Base-by-base conservation (phyloP, 208 protist species). In the Wallacemonas sp. region DNA sequence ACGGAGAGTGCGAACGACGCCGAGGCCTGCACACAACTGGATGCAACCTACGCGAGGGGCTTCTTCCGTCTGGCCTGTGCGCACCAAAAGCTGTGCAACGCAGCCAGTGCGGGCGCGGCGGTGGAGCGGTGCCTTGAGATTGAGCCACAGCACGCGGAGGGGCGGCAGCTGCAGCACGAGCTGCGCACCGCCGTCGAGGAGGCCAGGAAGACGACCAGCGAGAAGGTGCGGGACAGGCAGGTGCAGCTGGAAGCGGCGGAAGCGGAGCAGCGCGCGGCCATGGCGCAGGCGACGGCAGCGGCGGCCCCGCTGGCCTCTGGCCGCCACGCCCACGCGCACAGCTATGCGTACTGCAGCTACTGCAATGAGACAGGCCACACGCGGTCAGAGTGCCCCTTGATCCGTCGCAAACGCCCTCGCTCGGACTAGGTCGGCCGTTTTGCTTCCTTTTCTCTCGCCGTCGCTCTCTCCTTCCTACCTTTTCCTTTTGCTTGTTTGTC, bases 331-430 rank as follows among this genome's bases (percentile, higher is more conserved):
- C 79, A 86, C 57, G 75, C 82, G 7, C 75, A 70, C 23, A 79
- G 74, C 28, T 93, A 91, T 68, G 54, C 78, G 39, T 91, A 91
- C 76, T 96, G 90, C 65, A 84, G 59, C 54, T 96, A 82, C 62
- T 96, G 90, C 61, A 96, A 96, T 45, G 87, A 93, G 16, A 65
- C 66, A 26, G 87, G 87, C 0, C 90, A 96, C 65, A 72, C 70
- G 14, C 77, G 90, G 1, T 73, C 57, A 1, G 87, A 93, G 71
- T 96, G 90, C 44, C 84, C 87, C 1, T 26, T 93, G 23, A 70
- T 80, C 18, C 82, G 76, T 4, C 86, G 84, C 42, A 93, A 95
- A 61, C 73, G 89, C 4, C 65, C 69, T 2, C 78, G 89, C 0
- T 66, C 67, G 23, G 62, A 67, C 16, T 52, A 25, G 28, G 12